A percentile compares a stretch with the other conserved stretches of the same genome.
These are phyloP conservation scores for Xylaria grammica DNA, from an alignment of 495 filamentous ascomycete genomes.

Conservation along the genomic window DNA sequence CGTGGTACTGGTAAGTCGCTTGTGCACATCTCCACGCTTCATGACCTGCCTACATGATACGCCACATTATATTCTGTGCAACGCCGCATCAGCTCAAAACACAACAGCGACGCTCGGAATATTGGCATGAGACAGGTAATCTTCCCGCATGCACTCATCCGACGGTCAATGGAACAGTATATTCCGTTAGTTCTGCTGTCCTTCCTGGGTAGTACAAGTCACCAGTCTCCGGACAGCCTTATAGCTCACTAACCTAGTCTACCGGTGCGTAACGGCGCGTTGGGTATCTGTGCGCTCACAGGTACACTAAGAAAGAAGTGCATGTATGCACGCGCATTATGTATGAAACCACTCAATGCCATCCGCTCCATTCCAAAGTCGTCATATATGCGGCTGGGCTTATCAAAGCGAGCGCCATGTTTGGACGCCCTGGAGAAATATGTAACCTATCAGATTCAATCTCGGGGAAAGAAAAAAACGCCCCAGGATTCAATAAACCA, in stretches of 20 bases:
- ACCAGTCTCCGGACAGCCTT: too few species aligned
- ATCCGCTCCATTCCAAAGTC: not conserved
- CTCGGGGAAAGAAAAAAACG: not conserved
- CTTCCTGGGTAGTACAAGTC: not conserved
- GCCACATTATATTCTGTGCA: not conserved
- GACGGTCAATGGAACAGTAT: not conserved
- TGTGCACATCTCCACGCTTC: not conserved
- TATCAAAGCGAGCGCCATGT: conserved; percentile 6
- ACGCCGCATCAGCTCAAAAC: not conserved
- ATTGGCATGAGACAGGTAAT: conserved; percentile 1
- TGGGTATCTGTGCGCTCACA: not conserved
- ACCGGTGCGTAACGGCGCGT: not conserved
- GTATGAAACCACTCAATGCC: not conserved
- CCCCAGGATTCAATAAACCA: not conserved
- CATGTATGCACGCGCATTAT: too few species aligned
- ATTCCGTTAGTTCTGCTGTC: not conserved
- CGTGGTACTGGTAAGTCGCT: not conserved
- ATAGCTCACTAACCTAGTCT: too few species aligned
- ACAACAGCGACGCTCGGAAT: not conserved
- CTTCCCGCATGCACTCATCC: not conserved
- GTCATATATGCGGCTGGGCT: not conserved
- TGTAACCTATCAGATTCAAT: not conserved
- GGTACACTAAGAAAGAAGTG: too few species aligned
- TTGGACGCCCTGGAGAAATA: not conserved
- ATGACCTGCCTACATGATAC: not conserved